Conservation (phyloP, 768 basidiomycete genomes). For the Pleurotus tuber-regium region DNA sequence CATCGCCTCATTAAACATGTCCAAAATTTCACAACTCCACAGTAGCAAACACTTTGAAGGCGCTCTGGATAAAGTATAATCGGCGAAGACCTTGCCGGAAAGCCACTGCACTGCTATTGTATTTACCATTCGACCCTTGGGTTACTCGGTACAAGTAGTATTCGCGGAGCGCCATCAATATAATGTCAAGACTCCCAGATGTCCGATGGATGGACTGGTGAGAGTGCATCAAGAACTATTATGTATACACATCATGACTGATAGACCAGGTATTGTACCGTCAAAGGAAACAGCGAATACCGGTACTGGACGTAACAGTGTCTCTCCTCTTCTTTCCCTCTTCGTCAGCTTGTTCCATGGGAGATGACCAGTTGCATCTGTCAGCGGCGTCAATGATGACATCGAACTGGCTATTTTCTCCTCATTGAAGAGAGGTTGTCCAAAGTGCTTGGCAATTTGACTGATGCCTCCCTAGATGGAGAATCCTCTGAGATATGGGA, state of each 20-base stretch:
- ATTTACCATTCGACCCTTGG: neutral
- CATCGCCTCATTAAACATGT: neutral
- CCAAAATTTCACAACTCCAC: neutral
- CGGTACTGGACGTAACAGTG: neutral
- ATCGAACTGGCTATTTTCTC: neutral
- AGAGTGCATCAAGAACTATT: neutral
- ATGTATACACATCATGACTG: neutral
- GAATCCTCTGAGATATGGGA: slow-evolving; percentile 5
- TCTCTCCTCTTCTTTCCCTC: neutral
- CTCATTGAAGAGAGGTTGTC: neutral
- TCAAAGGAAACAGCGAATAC: neutral
- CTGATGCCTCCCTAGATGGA: neutral
- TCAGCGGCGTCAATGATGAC: neutral
- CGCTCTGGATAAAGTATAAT: too few relatives aligned
- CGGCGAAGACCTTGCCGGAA: neutral
- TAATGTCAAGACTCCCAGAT: too few relatives aligned
- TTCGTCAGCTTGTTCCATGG: neutral
- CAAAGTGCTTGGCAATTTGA: slow-evolving; percentile 1
- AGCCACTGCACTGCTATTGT: neutral
- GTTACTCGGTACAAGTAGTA: too few relatives aligned
- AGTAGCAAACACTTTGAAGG: neutral
- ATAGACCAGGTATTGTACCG: neutral
- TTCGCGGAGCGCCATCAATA: too few relatives aligned
- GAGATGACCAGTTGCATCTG: neutral
- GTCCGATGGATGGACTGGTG: neutral